Percentiles rank a stretch among this genome's conserved stretches.
phyloP scores from a whole-genome alignment of 257 asterid genomes.

The Jacaranda copaia region DNA sequence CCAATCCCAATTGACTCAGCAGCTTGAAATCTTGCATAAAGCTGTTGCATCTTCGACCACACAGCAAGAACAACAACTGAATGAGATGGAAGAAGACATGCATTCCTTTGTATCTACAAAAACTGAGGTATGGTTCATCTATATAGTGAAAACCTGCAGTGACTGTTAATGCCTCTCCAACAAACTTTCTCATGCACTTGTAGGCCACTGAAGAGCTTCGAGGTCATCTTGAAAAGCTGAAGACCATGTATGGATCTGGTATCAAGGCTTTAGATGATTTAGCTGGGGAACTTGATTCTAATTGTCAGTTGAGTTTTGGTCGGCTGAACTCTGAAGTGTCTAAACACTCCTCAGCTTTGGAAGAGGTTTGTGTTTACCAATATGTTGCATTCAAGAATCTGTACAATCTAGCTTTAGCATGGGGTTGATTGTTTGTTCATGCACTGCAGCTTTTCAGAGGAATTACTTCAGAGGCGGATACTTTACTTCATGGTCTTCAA shows the following conservation, averaged over 20 bases:
- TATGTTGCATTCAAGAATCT: slow-evolving; percentile 23
- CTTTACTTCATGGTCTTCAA: slow-evolving; percentile 86
- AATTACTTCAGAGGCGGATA: slow-evolving; percentile 87
- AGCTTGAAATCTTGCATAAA: slow-evolving; percentile 86
- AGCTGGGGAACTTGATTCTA: slow-evolving; percentile 81
- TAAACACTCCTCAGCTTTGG: slow-evolving; percentile 78
- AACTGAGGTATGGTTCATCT: slow-evolving; percentile 64
- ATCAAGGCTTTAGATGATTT: slow-evolving; percentile 75
- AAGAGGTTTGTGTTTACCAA: slow-evolving; percentile 66
- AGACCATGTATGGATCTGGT: slow-evolving; percentile 81
- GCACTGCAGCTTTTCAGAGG: slow-evolving; percentile 74
- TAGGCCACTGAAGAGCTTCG: slow-evolving; percentile 95
- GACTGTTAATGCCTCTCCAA: slow-evolving; percentile 25
- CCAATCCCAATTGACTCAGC: slow-evolving; percentile 85
- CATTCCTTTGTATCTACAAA: slow-evolving; percentile 87
- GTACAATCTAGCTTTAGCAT: slow-evolving; percentile 16
- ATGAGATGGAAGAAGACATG: slow-evolving; percentile 97
- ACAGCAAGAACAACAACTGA: slow-evolving; percentile 86
- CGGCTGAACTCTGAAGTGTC: slow-evolving; percentile 82
- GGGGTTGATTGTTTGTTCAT: slow-evolving; percentile 38
- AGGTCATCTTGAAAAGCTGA: slow-evolving; percentile 67
- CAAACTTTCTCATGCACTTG: slow-evolving; percentile 32
- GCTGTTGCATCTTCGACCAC: slow-evolving; percentile 87
- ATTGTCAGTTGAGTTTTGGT: slow-evolving; percentile 78
- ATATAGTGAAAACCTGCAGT: slow-evolving; percentile 27